Percentiles rank a stretch among this genome's conserved stretches.
Evolutionary conservation across 2,329 filamentous ascomycete species (phyloP).

Genomic region (Cordyceps militaris): DNA sequence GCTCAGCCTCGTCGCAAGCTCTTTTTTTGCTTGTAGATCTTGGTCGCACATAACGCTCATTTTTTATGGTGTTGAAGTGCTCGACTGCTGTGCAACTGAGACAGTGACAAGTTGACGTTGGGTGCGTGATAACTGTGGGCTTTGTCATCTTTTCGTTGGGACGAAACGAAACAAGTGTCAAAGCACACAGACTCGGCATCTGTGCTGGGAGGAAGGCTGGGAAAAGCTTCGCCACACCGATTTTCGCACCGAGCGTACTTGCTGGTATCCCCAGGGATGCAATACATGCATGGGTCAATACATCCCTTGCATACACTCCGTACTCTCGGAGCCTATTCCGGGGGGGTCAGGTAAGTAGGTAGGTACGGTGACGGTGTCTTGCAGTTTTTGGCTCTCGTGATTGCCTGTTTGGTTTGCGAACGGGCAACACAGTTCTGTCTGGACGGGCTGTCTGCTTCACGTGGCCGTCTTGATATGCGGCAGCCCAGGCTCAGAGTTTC

Average conservation of each 20-base stretch:
- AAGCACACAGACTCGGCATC: conserved; percentile 1
- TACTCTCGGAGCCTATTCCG: background rate
- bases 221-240: conserved; percentile 5
- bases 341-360: background rate
- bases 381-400: background rate
- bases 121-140: background rate
- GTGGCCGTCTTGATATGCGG: conserved; percentile 6
- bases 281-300: background rate
- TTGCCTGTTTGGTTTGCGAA: background rate
- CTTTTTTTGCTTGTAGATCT: background rate
- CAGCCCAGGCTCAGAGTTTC: background rate
- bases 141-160: background rate
- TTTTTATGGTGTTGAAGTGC: background rate
- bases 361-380: background rate
- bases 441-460: background rate
- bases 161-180: conserved; percentile 7
- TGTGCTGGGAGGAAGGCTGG: background rate
- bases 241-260: background rate
- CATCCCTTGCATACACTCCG: background rate
- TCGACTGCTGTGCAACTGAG: background rate
- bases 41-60: background rate
- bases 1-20: background rate
- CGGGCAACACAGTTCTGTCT: background rate
- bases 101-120: conserved; percentile 3
- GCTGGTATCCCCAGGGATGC: background rate